These are phyloP conservation scores for Kingdonia uniflora DNA, from an alignment of 164 flowering plant genomes.

Conservation along the genomic window DNA sequence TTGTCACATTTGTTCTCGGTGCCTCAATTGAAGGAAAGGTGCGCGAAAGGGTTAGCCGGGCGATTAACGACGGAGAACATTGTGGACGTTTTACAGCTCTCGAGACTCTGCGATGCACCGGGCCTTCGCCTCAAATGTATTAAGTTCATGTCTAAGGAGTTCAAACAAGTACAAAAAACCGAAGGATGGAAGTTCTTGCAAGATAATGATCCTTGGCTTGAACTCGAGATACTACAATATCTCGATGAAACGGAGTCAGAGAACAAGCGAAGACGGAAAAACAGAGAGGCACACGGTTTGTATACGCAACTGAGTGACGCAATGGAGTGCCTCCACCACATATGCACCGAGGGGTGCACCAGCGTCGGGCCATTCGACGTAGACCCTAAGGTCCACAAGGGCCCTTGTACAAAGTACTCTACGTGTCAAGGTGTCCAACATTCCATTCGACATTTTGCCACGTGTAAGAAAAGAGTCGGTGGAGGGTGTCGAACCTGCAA, in stretches of 20 bases:
- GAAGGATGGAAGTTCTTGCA: slow-evolving; percentile 90
- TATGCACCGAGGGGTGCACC: slow-evolving; percentile 86
- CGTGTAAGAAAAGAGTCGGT: slow-evolving; percentile 51
- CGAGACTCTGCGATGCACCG: slow-evolving; percentile 77
- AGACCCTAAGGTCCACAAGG: slow-evolving; percentile 34
- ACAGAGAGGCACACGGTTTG: slow-evolving; percentile 32
- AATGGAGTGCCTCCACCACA: slow-evolving; percentile 87
- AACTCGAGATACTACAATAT: slow-evolving; percentile 74
- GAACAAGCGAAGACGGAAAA: slow-evolving; percentile 30
- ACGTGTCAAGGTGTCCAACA: slow-evolving; percentile 76
- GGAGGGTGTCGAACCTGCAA: slow-evolving; percentile 76
- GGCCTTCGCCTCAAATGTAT: slow-evolving; percentile 67
- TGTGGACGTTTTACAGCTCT: slow-evolving; percentile 75
- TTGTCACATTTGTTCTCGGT: slow-evolving; percentile 72
- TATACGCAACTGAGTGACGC: slow-evolving; percentile 81
- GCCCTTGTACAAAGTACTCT: slow-evolving; percentile 47
- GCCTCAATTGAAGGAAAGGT: slow-evolving; percentile 57
- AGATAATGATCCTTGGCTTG: slow-evolving; percentile 69
- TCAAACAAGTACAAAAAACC: slow-evolving; percentile 56
- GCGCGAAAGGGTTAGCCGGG: slow-evolving; percentile 39
- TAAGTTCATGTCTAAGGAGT: slow-evolving; percentile 40
- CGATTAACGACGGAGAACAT: slow-evolving; percentile 58
- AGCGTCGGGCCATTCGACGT: slow-evolving; percentile 56
- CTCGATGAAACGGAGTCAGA: slow-evolving; percentile 66
- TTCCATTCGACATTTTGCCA: slow-evolving; percentile 60